Evolutionary conservation across 306 rosid species (phyloP).

Genomic region (Castanea sativa): DNA sequence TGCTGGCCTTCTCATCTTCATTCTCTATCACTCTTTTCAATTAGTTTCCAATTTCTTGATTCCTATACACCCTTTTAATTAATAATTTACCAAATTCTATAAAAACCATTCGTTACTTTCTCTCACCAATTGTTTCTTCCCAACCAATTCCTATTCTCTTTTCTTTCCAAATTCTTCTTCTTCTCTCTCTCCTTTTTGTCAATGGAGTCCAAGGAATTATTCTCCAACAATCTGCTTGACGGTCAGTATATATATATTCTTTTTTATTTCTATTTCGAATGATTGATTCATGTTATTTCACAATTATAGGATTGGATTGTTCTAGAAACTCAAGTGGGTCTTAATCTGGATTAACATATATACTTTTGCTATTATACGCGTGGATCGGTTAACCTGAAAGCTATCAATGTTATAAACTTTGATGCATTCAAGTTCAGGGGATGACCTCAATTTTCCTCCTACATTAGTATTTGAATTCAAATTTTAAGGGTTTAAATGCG

Average conservation of each 20-base stretch:
- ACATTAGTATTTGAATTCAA: too few relatives aligned
- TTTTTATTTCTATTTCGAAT: not conserved
- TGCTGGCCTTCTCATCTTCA: constrained; percentile 53
- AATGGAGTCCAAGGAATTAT: constrained; percentile 45
- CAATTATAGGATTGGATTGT: too few relatives aligned
- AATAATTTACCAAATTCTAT: not conserved
- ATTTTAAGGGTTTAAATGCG: too few relatives aligned
- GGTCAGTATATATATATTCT: constrained; percentile 29
- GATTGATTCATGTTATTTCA: too few relatives aligned
- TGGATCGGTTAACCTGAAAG: too few relatives aligned
- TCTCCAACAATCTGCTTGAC: constrained; percentile 37
- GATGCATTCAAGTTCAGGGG: too few relatives aligned
- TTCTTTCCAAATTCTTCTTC: too few relatives aligned
- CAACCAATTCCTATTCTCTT: not conserved
- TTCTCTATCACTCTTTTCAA: constrained; percentile 50
- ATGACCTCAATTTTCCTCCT: too few relatives aligned
- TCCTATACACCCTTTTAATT: constrained; percentile 47
- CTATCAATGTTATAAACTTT: too few relatives aligned
- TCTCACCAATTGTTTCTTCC: not conserved
- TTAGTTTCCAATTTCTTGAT: constrained; percentile 50
- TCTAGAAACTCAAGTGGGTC: too few relatives aligned
- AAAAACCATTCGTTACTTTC: not conserved
- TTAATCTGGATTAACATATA: too few relatives aligned
- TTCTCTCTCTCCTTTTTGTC: not conserved
- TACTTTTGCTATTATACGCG: too few relatives aligned